Conservation (phyloP, 257 asterid species). For the Cynanchum wilfordii region DNA sequence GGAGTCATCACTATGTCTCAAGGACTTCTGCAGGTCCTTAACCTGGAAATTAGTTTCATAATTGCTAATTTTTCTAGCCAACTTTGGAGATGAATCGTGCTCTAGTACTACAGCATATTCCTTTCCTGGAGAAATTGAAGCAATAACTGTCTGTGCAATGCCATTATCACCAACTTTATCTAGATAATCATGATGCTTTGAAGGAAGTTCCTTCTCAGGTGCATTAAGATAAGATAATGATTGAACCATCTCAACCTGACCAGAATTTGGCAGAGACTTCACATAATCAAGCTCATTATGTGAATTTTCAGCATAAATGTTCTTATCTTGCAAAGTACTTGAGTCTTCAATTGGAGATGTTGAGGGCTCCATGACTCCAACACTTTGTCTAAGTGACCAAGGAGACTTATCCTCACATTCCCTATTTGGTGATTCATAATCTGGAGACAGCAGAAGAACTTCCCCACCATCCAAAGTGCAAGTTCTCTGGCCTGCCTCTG, state of each 20-base stretch:
- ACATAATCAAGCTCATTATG: constrained; percentile 24
- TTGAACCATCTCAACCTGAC: constrained; percentile 18
- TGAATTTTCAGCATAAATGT: constrained; percentile 26
- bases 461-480: constrained; percentile 11
- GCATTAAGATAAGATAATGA: constrained; percentile 20
- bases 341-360: constrained; percentile 22
- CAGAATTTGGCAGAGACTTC: constrained; percentile 22
- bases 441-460: constrained; percentile 13
- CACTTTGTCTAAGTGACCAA: neutral
- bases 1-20: constrained; percentile 22
- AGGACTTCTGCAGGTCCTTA: constrained; percentile 28
- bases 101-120: constrained; percentile 32
- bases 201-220: constrained; percentile 26
- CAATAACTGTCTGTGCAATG: constrained; percentile 31
- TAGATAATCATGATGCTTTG: constrained; percentile 25
- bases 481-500: constrained; percentile 11
- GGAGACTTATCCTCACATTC: constrained; percentile 18
- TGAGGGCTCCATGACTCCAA: constrained; percentile 24
- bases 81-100: constrained; percentile 32
- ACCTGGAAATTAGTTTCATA: constrained; percentile 30
- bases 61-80: constrained; percentile 31
- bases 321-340: constrained; percentile 13
- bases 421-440: constrained; percentile 14
- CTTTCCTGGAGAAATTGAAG: constrained; percentile 46
- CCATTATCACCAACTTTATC: constrained; percentile 26